Percentiles rank a stretch among this genome's conserved stretches.
Evolutionary conservation across 352 stramenopile genomes (phyloP).

Genomic region (Phytophthora capsici): DNA sequence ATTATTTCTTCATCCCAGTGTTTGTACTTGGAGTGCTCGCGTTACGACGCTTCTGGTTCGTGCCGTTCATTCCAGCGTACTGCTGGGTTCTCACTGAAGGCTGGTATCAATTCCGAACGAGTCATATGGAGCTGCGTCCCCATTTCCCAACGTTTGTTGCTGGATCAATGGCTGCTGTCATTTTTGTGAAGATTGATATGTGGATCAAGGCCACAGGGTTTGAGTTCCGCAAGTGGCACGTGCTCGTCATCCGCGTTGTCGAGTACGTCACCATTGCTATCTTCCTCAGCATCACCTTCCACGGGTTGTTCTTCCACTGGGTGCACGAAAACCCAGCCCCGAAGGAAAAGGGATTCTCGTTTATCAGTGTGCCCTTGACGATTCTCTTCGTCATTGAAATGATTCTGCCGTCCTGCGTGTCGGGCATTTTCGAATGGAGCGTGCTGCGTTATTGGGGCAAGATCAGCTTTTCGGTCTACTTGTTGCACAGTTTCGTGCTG

Average conservation of each 20-base stretch:
- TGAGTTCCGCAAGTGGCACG: conserved; percentile 28
- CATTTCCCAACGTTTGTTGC: conserved; percentile 45
- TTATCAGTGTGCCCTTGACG: conserved; percentile 37
- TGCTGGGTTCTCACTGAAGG: conserved; percentile 32
- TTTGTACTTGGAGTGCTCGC: conserved; percentile 32
- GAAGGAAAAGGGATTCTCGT: conserved; percentile 28
- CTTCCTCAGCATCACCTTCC: conserved; percentile 38
- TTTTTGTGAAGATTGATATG: conserved; percentile 37
- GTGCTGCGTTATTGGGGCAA: conserved; percentile 49
- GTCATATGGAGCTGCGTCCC: conserved; percentile 32
- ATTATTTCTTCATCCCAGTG: conserved; percentile 53
- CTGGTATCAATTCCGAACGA: conserved; percentile 26
- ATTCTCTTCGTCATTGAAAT: conserved; percentile 48
- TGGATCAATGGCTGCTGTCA: conserved; percentile 43
- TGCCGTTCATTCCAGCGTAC: conserved; percentile 32
- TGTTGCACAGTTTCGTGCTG: conserved; percentile 55
- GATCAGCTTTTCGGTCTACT: conserved; percentile 53
- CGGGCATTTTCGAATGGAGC: conserved; percentile 44
- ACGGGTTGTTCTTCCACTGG: conserved; percentile 45
- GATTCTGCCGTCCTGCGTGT: conserved; percentile 38
- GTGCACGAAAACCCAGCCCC: conserved; percentile 30
- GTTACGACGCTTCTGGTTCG: conserved; percentile 39
- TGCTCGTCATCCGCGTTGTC: conserved; percentile 24
- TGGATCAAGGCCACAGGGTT: conserved; percentile 26
- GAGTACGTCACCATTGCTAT: conserved; percentile 34